Conservation (phyloP, 129 eudicot genomes). For the Flaveria brownii region DNA sequence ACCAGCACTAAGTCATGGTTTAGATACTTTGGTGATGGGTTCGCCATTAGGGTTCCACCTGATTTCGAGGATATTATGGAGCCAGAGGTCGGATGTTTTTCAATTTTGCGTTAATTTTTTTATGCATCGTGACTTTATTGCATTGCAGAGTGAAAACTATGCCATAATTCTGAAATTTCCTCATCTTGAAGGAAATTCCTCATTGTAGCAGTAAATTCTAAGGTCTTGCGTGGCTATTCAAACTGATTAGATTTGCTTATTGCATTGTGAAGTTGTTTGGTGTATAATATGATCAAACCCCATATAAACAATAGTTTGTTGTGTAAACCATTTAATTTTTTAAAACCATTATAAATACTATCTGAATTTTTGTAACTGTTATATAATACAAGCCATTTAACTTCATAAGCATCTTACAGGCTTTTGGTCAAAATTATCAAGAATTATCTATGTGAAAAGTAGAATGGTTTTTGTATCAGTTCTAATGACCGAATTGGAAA, state of each 20-base stretch:
- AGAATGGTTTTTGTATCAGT: neutral
- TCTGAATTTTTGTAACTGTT: too few relatives aligned
- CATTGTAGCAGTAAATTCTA: too few relatives aligned
- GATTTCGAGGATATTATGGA: conserved; percentile 71
- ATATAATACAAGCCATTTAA: neutral
- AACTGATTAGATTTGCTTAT: too few relatives aligned
- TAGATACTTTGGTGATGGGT: conserved; percentile 82
- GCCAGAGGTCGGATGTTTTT: conserved; percentile 64
- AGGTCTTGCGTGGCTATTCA: too few relatives aligned
- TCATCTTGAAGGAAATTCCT: too few relatives aligned
- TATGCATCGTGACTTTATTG: conserved; percentile 8
- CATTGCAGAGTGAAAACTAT: neutral
- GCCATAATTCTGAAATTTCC: too few relatives aligned
- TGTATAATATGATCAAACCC: too few relatives aligned
- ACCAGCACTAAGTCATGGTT: conserved; percentile 93
- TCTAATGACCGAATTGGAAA: neutral
- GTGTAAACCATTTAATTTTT: too few relatives aligned
- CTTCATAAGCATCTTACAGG: neutral
- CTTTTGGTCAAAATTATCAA: neutral
- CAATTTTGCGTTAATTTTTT: neutral
- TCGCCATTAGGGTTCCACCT: conserved; percentile 88
- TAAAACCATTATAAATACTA: too few relatives aligned
- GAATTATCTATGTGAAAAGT: neutral
- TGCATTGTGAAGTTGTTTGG: too few relatives aligned
- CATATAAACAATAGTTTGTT: too few relatives aligned